Evolutionary conservation across 306 rosid genomes (phyloP).

Genomic region (Oxytropis ochrocephala): DNA sequence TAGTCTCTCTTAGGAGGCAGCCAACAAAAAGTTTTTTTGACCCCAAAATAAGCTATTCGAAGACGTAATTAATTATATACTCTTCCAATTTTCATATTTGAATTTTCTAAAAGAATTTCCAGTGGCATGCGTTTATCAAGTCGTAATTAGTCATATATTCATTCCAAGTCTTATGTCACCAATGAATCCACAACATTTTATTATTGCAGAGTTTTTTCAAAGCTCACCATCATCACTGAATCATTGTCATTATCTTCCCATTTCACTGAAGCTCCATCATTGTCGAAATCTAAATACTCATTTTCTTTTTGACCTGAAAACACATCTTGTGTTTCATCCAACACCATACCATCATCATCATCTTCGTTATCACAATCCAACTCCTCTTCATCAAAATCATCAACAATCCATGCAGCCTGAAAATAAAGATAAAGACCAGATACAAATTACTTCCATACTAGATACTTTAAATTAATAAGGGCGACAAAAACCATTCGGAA

Average conservation of each 20-base stretch:
- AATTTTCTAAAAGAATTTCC: neutral
- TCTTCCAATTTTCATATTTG: too few relatives aligned
- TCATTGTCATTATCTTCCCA: constrained; percentile 67
- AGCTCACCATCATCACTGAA: constrained; percentile 90
- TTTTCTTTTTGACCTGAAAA: constrained; percentile 38
- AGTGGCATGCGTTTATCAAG: neutral
- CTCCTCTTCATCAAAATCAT: constrained; percentile 57
- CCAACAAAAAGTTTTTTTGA: neutral
- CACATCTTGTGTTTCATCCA: constrained; percentile 47
- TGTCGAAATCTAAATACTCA: constrained; percentile 43
- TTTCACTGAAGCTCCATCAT: constrained; percentile 56
- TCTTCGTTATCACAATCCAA: constrained; percentile 44
- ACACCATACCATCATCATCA: constrained; percentile 61
- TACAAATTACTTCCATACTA: neutral
- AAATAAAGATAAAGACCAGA: constrained; percentile 18
- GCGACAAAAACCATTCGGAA: neutral
- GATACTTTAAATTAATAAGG: neutral
- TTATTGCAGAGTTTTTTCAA: neutral
- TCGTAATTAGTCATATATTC: too few relatives aligned
- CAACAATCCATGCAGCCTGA: constrained; percentile 88
- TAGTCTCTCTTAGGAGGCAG: neutral
- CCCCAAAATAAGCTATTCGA: neutral
- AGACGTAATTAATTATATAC: neutral
- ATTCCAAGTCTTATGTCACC: neutral
- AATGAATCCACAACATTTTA: neutral